phyloP scores from a whole-genome alignment of 1,139 yeast species.

The Saccharomyces pastorianus region DNA sequence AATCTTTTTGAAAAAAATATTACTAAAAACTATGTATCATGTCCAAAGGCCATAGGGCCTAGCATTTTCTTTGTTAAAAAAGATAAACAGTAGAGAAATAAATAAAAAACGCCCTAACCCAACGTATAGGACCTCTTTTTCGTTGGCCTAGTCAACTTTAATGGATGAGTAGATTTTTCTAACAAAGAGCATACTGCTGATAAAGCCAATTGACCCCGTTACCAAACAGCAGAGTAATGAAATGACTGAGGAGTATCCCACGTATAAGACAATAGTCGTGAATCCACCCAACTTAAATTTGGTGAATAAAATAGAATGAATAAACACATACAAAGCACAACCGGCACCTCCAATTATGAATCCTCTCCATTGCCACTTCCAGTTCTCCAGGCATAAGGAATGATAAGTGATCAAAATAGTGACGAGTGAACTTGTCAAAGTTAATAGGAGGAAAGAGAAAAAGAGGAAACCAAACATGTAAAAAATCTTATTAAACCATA shows the following conservation, averaged over 20 bases:
- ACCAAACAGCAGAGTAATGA: conserved; percentile 67
- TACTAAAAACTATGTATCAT: not conserved
- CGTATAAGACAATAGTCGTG: conserved; percentile 66
- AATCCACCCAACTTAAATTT: conserved; percentile 66
- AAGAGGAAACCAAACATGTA: conserved; percentile 97
- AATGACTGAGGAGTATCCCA: conserved; percentile 74
- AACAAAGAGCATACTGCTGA: conserved; percentile 66
- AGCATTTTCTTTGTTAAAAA: conserved; percentile 1
- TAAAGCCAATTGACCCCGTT: conserved; percentile 84
- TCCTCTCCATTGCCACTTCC: conserved; percentile 97
- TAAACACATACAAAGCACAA: conserved; percentile 72
- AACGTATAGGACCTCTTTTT: not conserved
- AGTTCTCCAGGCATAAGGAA: conserved; percentile 82
- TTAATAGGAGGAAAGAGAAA: conserved; percentile 75
- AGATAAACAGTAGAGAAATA: conserved; percentile 4
- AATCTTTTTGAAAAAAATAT: not conserved
- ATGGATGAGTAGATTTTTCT: conserved; percentile 75
- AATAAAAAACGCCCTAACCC: not conserved
- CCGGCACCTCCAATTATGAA: conserved; percentile 77
- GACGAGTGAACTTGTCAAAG: conserved; percentile 72
- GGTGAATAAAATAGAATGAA: conserved; percentile 72
- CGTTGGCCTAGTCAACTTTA: conserved; percentile 54
- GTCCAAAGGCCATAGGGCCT: not conserved
- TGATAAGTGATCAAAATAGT: conserved; percentile 77
- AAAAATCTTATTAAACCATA: conserved; percentile 91